Conservation (phyloP, 140 eudicot genomes). For the Cichorium intybus region DNA sequence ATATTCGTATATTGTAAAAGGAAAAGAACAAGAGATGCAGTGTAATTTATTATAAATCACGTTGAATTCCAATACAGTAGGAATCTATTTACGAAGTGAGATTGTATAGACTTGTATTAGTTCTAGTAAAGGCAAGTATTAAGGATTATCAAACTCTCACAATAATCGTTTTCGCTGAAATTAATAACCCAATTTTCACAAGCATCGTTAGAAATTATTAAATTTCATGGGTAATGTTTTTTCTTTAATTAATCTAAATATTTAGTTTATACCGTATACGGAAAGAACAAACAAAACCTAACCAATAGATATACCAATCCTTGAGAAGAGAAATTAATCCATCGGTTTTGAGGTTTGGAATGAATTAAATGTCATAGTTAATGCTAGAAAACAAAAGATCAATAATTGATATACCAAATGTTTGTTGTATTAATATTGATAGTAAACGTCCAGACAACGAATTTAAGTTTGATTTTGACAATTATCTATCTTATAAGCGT, state of each 20-base stretch:
- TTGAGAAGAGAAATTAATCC: background rate
- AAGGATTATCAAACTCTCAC: background rate
- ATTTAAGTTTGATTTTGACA: background rate
- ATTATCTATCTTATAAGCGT: background rate
- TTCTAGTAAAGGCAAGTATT: background rate
- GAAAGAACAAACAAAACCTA: background rate
- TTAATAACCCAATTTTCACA: no score
- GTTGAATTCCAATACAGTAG: background rate
- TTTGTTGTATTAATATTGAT: background rate
- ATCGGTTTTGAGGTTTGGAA: background rate
- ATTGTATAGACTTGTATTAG: background rate
- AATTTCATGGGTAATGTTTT: background rate
- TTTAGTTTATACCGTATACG: background rate
- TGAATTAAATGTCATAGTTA: background rate
- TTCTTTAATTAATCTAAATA: background rate
- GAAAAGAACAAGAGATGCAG: background rate
- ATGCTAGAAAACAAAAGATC: background rate
- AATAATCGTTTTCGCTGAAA: no score
- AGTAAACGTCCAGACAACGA: background rate
- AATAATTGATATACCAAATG: background rate
- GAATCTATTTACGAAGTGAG: background rate
- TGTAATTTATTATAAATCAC: background rate
- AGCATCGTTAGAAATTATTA: no score
- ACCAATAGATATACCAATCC: background rate
- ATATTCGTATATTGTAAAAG: background rate